A percentile compares a stretch with the other conserved stretches of the same genome.
phyloP scores from a whole-genome alignment of 169 alveolate genomes.

The Plasmodium cynomolgi region DNA sequence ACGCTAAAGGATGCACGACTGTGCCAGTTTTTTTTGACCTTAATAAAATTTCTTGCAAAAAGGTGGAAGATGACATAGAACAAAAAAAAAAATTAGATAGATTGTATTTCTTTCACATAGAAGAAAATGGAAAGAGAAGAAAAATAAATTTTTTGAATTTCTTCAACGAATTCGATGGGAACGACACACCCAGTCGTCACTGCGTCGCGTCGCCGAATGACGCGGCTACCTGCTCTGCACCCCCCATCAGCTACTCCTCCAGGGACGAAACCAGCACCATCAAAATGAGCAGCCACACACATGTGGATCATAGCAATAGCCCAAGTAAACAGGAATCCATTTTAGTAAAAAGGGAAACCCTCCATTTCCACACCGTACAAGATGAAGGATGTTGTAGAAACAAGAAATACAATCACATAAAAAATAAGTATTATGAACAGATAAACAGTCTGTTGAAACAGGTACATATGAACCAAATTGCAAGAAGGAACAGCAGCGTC shows the following conservation, averaged over 20 bases:
- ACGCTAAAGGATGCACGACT: background rate
- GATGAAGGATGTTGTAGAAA: background rate
- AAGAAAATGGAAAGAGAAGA: conserved; percentile 60
- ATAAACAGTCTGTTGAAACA: conserved; percentile 38
- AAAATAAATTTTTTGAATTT: conserved; percentile 30
- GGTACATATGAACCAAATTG: conserved; percentile 28
- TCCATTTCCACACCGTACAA: background rate
- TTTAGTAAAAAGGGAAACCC: background rate
- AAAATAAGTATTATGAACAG: conserved; percentile 57
- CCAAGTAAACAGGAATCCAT: background rate
- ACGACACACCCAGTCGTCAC: background rate
- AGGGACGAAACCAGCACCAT: background rate
- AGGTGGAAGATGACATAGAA: background rate
- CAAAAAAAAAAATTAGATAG: conserved; percentile 23
- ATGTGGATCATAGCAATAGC: background rate
- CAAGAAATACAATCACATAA: background rate
- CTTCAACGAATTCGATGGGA: conserved; percentile 3
- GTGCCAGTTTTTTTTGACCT: conserved; percentile 19
- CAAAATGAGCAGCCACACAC: background rate
- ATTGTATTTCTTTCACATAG: conserved; percentile 22
- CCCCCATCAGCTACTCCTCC: background rate
- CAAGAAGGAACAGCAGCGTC: conserved; percentile 8
- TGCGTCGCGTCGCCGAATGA: background rate
- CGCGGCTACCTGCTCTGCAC: background rate
- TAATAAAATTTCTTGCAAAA: background rate